Evolutionary conservation across 73 alveolate species (phyloP).

Genomic region (Blepharisma japonicum): DNA sequence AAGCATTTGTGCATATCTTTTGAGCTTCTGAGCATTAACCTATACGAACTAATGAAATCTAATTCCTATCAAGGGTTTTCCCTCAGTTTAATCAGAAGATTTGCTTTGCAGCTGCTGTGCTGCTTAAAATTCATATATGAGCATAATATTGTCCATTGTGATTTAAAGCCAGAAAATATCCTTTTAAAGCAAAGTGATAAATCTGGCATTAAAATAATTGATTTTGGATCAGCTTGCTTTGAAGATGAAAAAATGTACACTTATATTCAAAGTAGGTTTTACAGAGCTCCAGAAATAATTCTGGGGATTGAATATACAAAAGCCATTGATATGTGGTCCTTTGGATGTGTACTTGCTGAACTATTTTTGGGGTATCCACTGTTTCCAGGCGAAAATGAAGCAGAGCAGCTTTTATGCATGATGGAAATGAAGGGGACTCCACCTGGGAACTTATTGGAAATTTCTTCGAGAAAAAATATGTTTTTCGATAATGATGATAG

Average conservation of each 20-base stretch:
- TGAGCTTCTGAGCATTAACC: slow-evolving; percentile 67
- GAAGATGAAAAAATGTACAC: slow-evolving; percentile 71
- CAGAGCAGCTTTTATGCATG: slow-evolving; percentile 51
- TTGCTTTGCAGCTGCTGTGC: slow-evolving; percentile 61
- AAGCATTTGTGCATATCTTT: slow-evolving; percentile 69
- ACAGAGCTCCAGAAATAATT: slow-evolving; percentile 96
- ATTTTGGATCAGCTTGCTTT: slow-evolving; percentile 83
- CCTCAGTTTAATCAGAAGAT: slow-evolving; percentile 52
- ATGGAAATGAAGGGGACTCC: slow-evolving; percentile 62
- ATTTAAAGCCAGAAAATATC: slow-evolving; percentile 84
- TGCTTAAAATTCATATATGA: slow-evolving; percentile 54
- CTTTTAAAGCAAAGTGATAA: slow-evolving; percentile 56
- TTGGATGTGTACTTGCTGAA: slow-evolving; percentile 92
- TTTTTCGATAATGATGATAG: slow-evolving; percentile 54
- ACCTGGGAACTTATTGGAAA: slow-evolving; percentile 39
- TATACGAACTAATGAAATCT: slow-evolving; percentile 65
- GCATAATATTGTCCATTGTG: slow-evolving; percentile 77
- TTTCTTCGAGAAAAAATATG: slow-evolving; percentile 39
- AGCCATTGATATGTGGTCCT: slow-evolving; percentile 96
- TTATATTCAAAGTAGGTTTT: slow-evolving; percentile 90
- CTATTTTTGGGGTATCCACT: slow-evolving; percentile 61
- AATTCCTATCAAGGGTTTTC: slow-evolving; percentile 69
- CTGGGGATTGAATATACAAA: slow-evolving; percentile 90
- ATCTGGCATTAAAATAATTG: slow-evolving; percentile 72
- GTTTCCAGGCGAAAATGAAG: slow-evolving; percentile 74